phyloP scores from a whole-genome alignment of 192 early-diverging fungal genomes.

The Umbelopsis isabellina region DNA sequence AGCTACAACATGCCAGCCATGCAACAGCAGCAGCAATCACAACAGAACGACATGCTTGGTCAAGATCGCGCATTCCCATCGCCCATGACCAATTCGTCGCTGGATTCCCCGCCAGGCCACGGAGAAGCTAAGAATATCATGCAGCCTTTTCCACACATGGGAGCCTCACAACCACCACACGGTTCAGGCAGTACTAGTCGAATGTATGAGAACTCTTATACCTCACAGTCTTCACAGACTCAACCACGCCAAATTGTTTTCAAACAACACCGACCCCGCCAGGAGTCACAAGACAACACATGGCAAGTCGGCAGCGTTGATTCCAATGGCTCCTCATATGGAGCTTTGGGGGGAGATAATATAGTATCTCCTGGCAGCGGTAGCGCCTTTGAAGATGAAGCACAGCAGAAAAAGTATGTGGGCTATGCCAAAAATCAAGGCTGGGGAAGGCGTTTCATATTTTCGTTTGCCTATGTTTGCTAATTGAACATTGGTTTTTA shows the following conservation, averaged over 20 bases:
- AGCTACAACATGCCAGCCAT: constrained; percentile 11
- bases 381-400: constrained; percentile 25
- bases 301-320: constrained; percentile 23
- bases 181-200: background rate
- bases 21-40: constrained; percentile 13
- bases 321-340: background rate
- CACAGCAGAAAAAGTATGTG: constrained; percentile 31
- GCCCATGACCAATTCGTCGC: constrained; percentile 28
- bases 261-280: constrained; percentile 16
- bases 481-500: constrained; percentile 18
- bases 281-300: constrained; percentile 12
- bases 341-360: constrained; percentile 7
- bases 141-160: constrained; percentile 3
- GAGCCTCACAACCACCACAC: background rate
- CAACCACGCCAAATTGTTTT: constrained; percentile 14
- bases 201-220: constrained; percentile 11
- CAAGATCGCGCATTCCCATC: constrained; percentile 26
- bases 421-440: background rate
- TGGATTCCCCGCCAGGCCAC: constrained; percentile 31
- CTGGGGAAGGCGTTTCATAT: background rate
- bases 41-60: background rate
- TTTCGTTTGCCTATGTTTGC: background rate
- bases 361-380: constrained; percentile 31
- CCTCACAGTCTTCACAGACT: constrained; percentile 11
- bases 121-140: constrained; percentile 10